These are phyloP conservation scores for Coniochaeta sp. DNA, from an alignment of 2,329 filamentous ascomycete genomes.

Conservation along the genomic window DNA sequence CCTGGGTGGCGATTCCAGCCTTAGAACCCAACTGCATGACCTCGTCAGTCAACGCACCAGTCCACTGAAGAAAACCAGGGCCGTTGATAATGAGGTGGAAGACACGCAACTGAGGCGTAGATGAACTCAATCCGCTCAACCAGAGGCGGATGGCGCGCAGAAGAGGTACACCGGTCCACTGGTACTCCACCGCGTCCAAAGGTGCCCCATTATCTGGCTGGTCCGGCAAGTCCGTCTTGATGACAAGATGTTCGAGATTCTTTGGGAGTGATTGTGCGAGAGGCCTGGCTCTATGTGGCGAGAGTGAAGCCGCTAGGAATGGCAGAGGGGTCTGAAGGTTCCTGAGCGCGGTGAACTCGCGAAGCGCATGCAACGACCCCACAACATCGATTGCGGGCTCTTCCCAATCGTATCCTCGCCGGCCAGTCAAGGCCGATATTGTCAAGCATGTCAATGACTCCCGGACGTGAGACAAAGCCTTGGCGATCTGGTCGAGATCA, in stretches of 20 bases:
- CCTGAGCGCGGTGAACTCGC: neutral
- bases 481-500: neutral
- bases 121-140: neutral
- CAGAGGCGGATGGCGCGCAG: neutral
- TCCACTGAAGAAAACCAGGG: neutral
- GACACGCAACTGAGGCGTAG: neutral
- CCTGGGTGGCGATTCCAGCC: conserved; percentile 1
- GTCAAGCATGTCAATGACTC: neutral
- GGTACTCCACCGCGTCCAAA: neutral
- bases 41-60: neutral
- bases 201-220: neutral
- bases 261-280: neutral
- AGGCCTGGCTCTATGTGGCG: neutral
- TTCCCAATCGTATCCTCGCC: neutral
- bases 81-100: neutral
- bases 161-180: neutral
- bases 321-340: neutral
- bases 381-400: neutral
- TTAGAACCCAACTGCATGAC: neutral
- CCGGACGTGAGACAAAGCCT: neutral
- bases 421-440: neutral
- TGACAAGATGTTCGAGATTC: neutral
- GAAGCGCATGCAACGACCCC: neutral
- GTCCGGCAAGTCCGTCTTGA: neutral
- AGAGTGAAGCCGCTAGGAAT: neutral